These are phyloP conservation scores for Phaeosphaeria sp. DNA, from an alignment of 2,329 filamentous ascomycete species.

Conservation along the genomic window DNA sequence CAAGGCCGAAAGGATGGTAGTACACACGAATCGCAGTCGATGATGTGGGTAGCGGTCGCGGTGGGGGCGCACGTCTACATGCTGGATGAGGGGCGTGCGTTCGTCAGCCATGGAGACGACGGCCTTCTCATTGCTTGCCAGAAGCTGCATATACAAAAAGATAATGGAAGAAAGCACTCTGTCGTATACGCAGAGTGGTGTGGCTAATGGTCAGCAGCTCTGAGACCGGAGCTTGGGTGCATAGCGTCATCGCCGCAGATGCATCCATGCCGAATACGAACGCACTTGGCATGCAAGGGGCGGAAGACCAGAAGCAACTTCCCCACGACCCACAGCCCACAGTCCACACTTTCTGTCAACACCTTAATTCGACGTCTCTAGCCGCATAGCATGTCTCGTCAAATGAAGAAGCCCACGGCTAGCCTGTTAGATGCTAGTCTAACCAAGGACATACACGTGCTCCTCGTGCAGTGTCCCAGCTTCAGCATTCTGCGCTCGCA, in stretches of 20 bases:
- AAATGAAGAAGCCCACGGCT: neutral
- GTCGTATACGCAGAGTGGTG: neutral
- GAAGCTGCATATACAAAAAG: slow-evolving; percentile 17
- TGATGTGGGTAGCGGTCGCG: slow-evolving; percentile 62
- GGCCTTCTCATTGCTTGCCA: slow-evolving; percentile 34
- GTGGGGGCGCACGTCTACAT: slow-evolving; percentile 62
- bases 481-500: neutral
- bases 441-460: neutral
- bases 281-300: slow-evolving; percentile 4
- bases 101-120: slow-evolving; percentile 58
- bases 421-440: neutral
- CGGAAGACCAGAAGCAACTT: neutral
- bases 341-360: neutral
- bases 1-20: slow-evolving; percentile 56
- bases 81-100: slow-evolving; percentile 71
- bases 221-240: neutral
- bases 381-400: neutral
- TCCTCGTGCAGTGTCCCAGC: neutral
- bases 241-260: slow-evolving; percentile 3
- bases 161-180: neutral
- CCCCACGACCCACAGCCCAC: slow-evolving; percentile 1
- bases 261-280: slow-evolving; percentile 3
- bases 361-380: neutral
- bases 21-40: slow-evolving; percentile 70
- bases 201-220: neutral